Percentiles rank a stretch among this genome's conserved stretches.
Conservation (phyloP, 208 protist species). For the Leishmania tropica region DNA sequence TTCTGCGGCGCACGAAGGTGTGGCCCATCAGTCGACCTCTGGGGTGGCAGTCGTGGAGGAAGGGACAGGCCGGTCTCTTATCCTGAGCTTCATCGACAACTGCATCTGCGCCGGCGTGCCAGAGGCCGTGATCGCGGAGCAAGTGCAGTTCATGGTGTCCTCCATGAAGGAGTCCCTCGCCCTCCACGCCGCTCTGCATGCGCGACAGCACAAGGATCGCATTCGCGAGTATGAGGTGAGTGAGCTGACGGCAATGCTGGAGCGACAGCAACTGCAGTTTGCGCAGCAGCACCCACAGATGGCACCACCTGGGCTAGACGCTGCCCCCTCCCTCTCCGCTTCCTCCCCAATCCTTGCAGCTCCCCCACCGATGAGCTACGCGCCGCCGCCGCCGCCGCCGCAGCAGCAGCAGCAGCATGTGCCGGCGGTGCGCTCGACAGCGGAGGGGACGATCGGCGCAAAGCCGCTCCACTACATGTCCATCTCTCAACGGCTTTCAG, state of each 20-base stretch:
- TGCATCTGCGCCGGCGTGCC: slow-evolving; percentile 58
- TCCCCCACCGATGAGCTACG: not conserved
- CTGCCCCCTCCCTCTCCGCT: not conserved
- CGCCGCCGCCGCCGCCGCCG: too few relatives aligned
- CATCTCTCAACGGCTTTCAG: slow-evolving; percentile 5
- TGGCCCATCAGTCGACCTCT: not conserved
- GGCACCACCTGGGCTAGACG: not conserved
- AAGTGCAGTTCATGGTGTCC: slow-evolving; percentile 79
- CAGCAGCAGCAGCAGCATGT: not conserved
- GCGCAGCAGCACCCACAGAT: not conserved
- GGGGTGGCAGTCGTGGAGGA: slow-evolving; percentile 7
- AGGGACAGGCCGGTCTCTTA: slow-evolving; percentile 33
- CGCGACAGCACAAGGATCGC: slow-evolving; percentile 54
- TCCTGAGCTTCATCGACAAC: slow-evolving; percentile 80
- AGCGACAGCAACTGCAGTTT: slow-evolving; percentile 49
- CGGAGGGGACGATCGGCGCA: not conserved
- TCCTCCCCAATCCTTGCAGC: not conserved
- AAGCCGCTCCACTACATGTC: slow-evolving; percentile 10
- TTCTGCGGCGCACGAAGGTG: not conserved
- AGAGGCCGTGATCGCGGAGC: slow-evolving; percentile 68
- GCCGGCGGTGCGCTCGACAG: not conserved
- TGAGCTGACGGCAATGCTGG: slow-evolving; percentile 52
- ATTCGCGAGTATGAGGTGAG: slow-evolving; percentile 60
- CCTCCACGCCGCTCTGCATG: slow-evolving; percentile 63
- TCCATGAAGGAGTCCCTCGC: slow-evolving; percentile 71